Evolutionary conservation across 441 rosid species (phyloP).

Genomic region (Theobroma grandiflorum): DNA sequence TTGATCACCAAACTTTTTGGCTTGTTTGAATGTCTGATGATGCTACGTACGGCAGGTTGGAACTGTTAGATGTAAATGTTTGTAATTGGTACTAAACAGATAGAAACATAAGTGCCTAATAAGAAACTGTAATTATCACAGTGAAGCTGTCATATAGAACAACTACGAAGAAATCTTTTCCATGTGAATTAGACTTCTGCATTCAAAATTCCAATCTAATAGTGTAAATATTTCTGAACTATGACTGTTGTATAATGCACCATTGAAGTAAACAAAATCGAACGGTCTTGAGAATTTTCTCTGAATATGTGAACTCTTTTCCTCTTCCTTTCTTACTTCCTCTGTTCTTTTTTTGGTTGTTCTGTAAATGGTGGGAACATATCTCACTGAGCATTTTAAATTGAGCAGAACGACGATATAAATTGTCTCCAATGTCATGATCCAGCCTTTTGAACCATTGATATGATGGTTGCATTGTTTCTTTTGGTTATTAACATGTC

Average conservation of each 20-base stretch:
- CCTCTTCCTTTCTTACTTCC: not conserved
- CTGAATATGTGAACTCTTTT: not conserved
- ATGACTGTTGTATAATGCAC: not conserved
- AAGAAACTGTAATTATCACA: not conserved
- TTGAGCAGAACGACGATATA: not conserved
- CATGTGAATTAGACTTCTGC: not conserved
- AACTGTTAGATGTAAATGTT: not conserved
- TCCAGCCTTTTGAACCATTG: slow-evolving; percentile 5
- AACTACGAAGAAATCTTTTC: not conserved
- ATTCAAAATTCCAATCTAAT: not conserved
- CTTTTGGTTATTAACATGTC: slow-evolving; percentile 19
- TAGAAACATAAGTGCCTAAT: not conserved
- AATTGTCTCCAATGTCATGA: slow-evolving; percentile 7
- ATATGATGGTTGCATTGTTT: not conserved
- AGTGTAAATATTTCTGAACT: not conserved
- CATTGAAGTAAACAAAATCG: not conserved
- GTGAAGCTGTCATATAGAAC: not conserved
- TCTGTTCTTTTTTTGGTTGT: not conserved
- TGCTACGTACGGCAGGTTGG: not conserved
- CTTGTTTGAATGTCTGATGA: not conserved
- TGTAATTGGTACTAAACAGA: not conserved
- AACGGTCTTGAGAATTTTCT: not conserved
- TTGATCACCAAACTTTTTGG: slow-evolving; percentile 13
- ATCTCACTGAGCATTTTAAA: not conserved
- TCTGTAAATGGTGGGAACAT: not conserved